phyloP scores from a whole-genome alignment of 2,329 filamentous ascomycete genomes.

The Apiospora marii region DNA sequence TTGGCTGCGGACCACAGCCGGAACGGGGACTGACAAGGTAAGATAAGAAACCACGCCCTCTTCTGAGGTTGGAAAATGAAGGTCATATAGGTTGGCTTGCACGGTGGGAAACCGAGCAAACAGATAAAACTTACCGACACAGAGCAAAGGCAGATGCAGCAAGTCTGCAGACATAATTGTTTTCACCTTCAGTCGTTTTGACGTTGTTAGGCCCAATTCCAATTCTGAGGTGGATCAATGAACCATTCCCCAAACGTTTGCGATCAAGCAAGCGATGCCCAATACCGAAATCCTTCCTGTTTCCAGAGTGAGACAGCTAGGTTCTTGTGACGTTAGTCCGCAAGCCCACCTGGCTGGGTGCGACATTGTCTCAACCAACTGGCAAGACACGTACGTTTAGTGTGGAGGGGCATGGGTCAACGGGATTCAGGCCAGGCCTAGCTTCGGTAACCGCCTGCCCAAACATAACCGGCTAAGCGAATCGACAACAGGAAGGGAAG shows the following conservation, averaged over 20 bases:
- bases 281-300: not conserved
- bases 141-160: not conserved
- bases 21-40: not conserved
- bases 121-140: not conserved
- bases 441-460: not conserved
- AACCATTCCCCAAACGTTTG: not conserved
- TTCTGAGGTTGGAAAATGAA: not conserved
- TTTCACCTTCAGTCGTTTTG: not conserved
- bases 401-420: not conserved
- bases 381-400: slow-evolving; percentile 5
- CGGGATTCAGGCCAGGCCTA: not conserved
- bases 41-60: not conserved
- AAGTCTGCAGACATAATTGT: not conserved
- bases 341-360: not conserved
- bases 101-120: not conserved
- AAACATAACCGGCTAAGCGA: not conserved
- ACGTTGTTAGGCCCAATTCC: not conserved
- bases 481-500: not conserved
- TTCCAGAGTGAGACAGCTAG: not conserved
- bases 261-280: not conserved
- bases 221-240: not conserved
- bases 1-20: too few species aligned
- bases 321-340: not conserved
- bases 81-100: not conserved
- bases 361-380: slow-evolving; percentile 4